Conservation (phyloP, 2,329 filamentous ascomycete genomes). For the Aspergillus felis region DNA sequence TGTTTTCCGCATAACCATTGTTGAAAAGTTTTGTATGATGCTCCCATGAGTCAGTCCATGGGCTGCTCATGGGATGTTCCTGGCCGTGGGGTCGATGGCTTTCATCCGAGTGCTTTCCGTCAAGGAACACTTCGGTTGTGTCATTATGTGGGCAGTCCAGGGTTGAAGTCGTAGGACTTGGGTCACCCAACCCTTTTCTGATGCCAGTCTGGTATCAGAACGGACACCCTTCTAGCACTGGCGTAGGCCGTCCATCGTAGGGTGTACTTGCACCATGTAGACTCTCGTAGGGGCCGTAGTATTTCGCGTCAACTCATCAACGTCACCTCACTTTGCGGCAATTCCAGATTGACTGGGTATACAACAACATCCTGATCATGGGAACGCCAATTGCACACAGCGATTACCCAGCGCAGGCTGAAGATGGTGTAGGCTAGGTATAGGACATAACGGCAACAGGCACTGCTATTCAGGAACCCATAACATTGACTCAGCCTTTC, state of each 20-base stretch:
- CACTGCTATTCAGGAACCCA: not conserved
- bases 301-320: not conserved
- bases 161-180: conserved; percentile 3
- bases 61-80: not conserved
- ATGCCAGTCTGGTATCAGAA: conserved; percentile 19
- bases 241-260: not conserved
- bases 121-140: not conserved
- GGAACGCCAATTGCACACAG: too few species aligned
- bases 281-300: not conserved
- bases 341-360: not conserved
- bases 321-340: not conserved
- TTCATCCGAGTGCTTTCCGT: not conserved
- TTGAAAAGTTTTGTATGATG: conserved; percentile 37
- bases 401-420: too few species aligned
- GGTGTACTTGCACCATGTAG: not conserved
- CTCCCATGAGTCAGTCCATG: conserved; percentile 1
- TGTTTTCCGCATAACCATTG: conserved; percentile 56
- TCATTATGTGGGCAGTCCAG: not conserved
- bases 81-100: not conserved
- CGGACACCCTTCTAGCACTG: not conserved
- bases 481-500: not conserved
- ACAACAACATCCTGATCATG: not conserved
- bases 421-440: too few species aligned
- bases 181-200: conserved; percentile 18
- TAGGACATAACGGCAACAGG: not conserved